phyloP scores from a whole-genome alignment of 225 moss, liverwort and hornwort species.

The Takakia lepidozioides region DNA sequence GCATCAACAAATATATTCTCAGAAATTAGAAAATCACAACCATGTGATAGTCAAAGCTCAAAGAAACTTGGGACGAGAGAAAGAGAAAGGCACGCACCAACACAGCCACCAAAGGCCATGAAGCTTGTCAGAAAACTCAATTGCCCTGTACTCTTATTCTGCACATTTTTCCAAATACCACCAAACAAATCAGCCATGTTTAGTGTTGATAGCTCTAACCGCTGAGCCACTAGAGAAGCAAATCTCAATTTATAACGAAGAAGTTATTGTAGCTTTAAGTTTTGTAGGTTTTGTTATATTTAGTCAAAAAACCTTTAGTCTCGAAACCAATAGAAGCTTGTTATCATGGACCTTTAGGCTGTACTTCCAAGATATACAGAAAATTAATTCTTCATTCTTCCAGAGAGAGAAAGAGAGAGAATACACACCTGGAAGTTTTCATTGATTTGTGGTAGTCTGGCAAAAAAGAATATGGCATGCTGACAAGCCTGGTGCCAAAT shows the following conservation, averaged over 20 bases:
- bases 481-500: conserved; percentile 37
- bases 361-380: no score
- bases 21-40: not conserved
- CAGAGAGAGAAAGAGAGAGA: not conserved
- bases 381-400: no score
- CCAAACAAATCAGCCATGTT: not conserved
- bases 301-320: not conserved
- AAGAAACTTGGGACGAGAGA: not conserved
- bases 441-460: conserved; percentile 78
- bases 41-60: not conserved
- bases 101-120: conserved; percentile 54
- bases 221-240: no score
- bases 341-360: no score
- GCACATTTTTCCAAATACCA: conserved; percentile 8
- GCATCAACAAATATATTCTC: not conserved
- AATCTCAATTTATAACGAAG: no score
- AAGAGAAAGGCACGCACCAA: conserved; percentile 11
- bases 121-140: conserved; percentile 81
- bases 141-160: conserved; percentile 72
- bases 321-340: no score
- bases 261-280: no score
- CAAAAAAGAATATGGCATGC: conserved; percentile 64
- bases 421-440: conserved; percentile 55
- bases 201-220: not conserved
- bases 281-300: not conserved